phyloP scores from a whole-genome alignment of 1,284 basidiomycete species.

The Agroathelia rolfsii region DNA sequence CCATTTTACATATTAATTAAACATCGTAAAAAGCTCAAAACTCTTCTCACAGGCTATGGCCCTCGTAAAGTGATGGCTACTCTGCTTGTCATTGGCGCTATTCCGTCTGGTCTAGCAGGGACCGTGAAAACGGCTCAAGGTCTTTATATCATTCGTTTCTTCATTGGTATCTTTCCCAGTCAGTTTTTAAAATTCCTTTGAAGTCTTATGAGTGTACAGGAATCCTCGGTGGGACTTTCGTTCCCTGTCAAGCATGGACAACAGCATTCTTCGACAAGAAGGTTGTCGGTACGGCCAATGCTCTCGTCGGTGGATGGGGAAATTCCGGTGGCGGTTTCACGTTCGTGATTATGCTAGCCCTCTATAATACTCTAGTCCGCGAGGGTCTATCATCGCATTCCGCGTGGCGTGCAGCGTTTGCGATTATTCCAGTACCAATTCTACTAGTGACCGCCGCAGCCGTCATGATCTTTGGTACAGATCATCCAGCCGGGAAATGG shows the following conservation, averaged over 20 bases:
- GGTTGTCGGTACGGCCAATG: constrained; percentile 48
- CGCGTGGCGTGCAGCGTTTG: constrained; percentile 52
- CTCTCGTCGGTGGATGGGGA: constrained; percentile 45
- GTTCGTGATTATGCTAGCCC: constrained; percentile 50
- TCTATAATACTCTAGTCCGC: constrained; percentile 34
- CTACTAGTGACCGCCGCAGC: constrained; percentile 35
- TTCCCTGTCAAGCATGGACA: constrained; percentile 50
- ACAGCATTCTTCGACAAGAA: constrained; percentile 52
- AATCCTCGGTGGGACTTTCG: constrained; percentile 52
- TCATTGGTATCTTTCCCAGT: constrained; percentile 25
- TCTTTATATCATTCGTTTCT: constrained; percentile 43
- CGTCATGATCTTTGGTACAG: constrained; percentile 42
- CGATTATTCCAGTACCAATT: constrained; percentile 48
- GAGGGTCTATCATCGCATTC: constrained; percentile 32
- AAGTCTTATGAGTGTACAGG: constrained; percentile 22
- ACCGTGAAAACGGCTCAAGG: constrained; percentile 32
- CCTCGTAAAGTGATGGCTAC: constrained; percentile 54
- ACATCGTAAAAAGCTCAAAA: not conserved
- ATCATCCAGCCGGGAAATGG: constrained; percentile 56
- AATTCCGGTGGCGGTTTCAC: constrained; percentile 42
- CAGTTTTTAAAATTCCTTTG: not conserved
- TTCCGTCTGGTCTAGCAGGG: constrained; percentile 56
- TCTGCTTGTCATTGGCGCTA: constrained; percentile 48
- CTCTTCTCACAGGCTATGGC: constrained; percentile 28
- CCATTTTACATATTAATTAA: constrained; percentile 5